These are phyloP conservation scores for Colletotrichum liriopes DNA, from an alignment of 2,329 filamentous ascomycete genomes.

Conservation along the genomic window DNA sequence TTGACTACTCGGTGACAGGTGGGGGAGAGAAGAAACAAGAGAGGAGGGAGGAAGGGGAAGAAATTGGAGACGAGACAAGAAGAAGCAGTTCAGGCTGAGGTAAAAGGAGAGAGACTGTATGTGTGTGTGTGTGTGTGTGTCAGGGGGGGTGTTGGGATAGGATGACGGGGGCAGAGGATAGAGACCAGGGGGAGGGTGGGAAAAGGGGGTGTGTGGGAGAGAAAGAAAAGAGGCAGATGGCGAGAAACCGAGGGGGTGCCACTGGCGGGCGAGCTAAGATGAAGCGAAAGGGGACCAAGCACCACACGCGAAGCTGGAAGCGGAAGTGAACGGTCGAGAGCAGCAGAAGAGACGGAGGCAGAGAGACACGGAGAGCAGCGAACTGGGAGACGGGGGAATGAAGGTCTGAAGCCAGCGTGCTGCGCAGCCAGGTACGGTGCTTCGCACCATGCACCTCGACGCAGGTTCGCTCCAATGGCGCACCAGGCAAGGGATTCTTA, in stretches of 20 bases:
- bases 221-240: constrained; percentile 14
- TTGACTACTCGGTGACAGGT: constrained; percentile 40
- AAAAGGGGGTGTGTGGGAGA: background rate
- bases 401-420: constrained; percentile 24
- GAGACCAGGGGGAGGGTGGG: constrained; percentile 4
- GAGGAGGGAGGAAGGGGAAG: constrained; percentile 30
- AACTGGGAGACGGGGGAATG: constrained; percentile 13
- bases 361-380: background rate
- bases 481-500: background rate
- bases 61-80: constrained; percentile 39
- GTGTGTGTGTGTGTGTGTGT: constrained; percentile 6
- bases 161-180: constrained; percentile 15
- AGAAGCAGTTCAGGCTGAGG: constrained; percentile 38
- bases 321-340: constrained; percentile 19
- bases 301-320: constrained; percentile 25
- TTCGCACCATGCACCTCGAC: constrained; percentile 5
- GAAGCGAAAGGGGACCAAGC: constrained; percentile 38
- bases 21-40: constrained; percentile 42
- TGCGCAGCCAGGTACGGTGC: background rate
- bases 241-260: constrained; percentile 29
- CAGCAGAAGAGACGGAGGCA: constrained; percentile 3
- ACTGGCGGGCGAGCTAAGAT: constrained; percentile 34
- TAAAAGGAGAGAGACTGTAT: constrained; percentile 33
- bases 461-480: constrained; percentile 10
- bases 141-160: constrained; percentile 33